Percentiles rank a stretch among this genome's conserved stretches.
phyloP scores from a whole-genome alignment of 2,329 filamentous ascomycete species.

The Penicillium sp. region DNA sequence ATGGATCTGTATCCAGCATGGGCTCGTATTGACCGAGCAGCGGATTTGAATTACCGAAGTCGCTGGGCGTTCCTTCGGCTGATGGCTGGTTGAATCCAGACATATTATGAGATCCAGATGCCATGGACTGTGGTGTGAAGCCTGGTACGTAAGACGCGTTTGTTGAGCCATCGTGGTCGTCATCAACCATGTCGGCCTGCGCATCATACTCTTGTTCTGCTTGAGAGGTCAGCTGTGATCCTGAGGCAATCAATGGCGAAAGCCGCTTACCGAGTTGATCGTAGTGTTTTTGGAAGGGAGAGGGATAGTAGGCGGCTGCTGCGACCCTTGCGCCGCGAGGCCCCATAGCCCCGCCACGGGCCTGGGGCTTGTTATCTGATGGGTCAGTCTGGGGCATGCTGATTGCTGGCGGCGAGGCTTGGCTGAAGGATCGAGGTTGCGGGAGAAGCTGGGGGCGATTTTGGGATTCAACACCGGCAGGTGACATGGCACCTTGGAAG shows the following conservation, averaged over 20 bases:
- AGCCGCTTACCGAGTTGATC: conserved; percentile 90
- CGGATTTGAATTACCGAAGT: conserved; percentile 50
- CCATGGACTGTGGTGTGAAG: conserved; percentile 46
- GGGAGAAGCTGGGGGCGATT: conserved; percentile 50
- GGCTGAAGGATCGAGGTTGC: conserved; percentile 38
- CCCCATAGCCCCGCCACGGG: conserved; percentile 23
- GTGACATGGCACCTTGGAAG: conserved; percentile 62
- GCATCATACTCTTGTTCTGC: conserved; percentile 97
- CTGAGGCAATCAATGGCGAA: conserved; percentile 31
- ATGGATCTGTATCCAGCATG: conserved; percentile 88
- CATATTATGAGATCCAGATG: conserved; percentile 48
- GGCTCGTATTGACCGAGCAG: conserved; percentile 76
- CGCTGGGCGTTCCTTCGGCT: conserved; percentile 37
- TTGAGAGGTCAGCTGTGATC: conserved; percentile 27
- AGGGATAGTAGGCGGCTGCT: conserved; percentile 69
- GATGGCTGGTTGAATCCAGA: conserved; percentile 40
- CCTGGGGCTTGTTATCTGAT: conserved; percentile 35
- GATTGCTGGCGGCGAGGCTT: conserved; percentile 34
- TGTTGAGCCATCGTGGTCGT: conserved; percentile 70
- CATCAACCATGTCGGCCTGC: conserved; percentile 84
- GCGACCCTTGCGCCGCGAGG: conserved; percentile 40
- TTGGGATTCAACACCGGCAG: conserved; percentile 59
- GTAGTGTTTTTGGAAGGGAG: conserved; percentile 90
- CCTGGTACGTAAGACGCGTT: conserved; percentile 67
- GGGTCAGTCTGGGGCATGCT: conserved; percentile 41